These are phyloP conservation scores for Zelonia costaricensis DNA, from an alignment of 208 protist species.

Conservation along the genomic window DNA sequence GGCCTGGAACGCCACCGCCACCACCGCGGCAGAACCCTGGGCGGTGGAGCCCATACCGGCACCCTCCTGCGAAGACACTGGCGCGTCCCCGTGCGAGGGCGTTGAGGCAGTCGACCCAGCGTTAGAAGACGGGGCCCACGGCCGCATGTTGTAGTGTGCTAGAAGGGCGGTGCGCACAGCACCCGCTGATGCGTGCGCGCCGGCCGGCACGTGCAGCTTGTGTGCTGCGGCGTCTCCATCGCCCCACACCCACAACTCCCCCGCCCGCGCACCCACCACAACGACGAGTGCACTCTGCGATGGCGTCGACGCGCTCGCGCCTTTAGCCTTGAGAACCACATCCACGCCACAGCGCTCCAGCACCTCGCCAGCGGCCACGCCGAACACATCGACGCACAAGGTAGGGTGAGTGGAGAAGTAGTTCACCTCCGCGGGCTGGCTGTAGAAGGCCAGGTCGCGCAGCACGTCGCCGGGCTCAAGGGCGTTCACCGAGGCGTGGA, in stretches of 20 bases:
- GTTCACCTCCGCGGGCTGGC: constrained; percentile 38
- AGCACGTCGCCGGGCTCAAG: constrained; percentile 57
- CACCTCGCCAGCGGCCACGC: constrained; percentile 52
- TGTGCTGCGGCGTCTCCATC: constrained; percentile 37
- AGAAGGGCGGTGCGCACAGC: neutral
- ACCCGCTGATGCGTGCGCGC: neutral
- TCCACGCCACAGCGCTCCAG: constrained; percentile 34
- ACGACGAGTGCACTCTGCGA: constrained; percentile 1
- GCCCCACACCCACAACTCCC: constrained; percentile 56
- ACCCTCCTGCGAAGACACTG: neutral
- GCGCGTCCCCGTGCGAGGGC: no score
- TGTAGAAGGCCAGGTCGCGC: constrained; percentile 72
- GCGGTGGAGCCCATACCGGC: neutral
- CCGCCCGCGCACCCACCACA: constrained; percentile 68
- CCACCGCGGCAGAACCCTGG: neutral
- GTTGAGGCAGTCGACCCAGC: no score
- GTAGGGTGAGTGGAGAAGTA: constrained; percentile 73
- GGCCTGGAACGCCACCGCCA: constrained; percentile 5
- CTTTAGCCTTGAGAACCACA: constrained; percentile 9
- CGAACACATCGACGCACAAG: constrained; percentile 66
- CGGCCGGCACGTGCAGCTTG: constrained; percentile 7
- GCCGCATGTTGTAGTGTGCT: no score
- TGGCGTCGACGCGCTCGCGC: neutral
- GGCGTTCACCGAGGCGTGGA: no score
- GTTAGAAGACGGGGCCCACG: no score